phyloP scores from a whole-genome alignment of 2,329 filamentous ascomycete genomes.

The Scedosporium dehoogii region DNA sequence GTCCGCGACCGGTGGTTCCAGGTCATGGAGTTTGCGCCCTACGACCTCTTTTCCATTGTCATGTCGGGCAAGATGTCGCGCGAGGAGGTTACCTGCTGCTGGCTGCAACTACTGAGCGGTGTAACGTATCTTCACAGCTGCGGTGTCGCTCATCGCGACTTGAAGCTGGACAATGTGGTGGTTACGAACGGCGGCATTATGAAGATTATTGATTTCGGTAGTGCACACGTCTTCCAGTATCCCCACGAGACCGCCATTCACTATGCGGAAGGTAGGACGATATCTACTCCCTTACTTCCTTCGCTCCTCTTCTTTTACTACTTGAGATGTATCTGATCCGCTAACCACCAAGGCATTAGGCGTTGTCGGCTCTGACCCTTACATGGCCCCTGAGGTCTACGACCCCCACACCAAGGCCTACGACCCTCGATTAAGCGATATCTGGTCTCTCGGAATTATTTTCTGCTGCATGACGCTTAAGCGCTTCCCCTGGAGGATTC shows the following conservation, averaged over 20 bases:
- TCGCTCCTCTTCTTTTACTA: constrained; percentile 7
- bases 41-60: constrained; percentile 91
- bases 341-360: constrained; percentile 25
- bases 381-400: constrained; percentile 93
- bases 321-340: not conserved
- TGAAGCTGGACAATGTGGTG: constrained; percentile 97
- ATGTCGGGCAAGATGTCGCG: constrained; percentile 98
- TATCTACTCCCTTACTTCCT: not conserved
- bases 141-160: constrained; percentile 85
- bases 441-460: constrained; percentile 97
- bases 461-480: constrained; percentile 98
- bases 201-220: constrained; percentile 99
- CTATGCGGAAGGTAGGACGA: constrained; percentile 60
- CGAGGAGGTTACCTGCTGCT: constrained; percentile 83
- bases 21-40: constrained; percentile 98
- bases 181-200: constrained; percentile 95
- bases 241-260: constrained; percentile 89
- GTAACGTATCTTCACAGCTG: constrained; percentile 92
- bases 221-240: constrained; percentile 93
- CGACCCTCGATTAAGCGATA: constrained; percentile 86
- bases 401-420: constrained; percentile 68
- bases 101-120: constrained; percentile 88
- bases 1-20: constrained; percentile 95
- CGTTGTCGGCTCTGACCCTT: constrained; percentile 79
- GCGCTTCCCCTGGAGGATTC: constrained; percentile 95